These are phyloP conservation scores for Polyrhizophydium stewartii DNA, from an alignment of 371 early-diverging fungal genomes.

Conservation along the genomic window DNA sequence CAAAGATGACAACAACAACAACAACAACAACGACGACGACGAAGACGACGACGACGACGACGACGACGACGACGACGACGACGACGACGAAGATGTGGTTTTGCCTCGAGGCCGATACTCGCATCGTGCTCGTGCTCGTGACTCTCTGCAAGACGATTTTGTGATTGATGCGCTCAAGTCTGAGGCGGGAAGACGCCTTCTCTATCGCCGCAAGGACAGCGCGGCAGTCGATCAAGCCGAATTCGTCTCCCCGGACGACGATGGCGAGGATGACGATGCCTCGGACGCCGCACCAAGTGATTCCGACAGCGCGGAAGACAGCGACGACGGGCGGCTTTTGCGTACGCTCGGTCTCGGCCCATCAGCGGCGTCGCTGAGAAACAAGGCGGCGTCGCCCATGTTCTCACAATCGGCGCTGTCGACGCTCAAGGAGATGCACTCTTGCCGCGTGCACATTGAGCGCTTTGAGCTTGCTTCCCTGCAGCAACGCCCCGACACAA, in stretches of 20 bases:
- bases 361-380: not conserved
- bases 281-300: conserved; percentile 3
- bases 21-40: too few relatives aligned
- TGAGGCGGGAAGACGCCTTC: conserved; percentile 3
- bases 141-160: conserved; percentile 24
- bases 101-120: too few relatives aligned
- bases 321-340: conserved; percentile 1
- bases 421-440: not conserved
- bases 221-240: not conserved
- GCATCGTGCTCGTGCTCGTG: too few relatives aligned
- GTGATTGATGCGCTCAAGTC: conserved; percentile 37
- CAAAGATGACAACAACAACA: too few relatives aligned
- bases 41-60: too few relatives aligned
- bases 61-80: too few relatives aligned
- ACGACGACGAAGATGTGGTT: too few relatives aligned
- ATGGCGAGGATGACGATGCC: conserved; percentile 12
- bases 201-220: not conserved
- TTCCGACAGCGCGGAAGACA: conserved; percentile 6
- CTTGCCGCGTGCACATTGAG: not conserved
- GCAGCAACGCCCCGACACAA: not conserved
- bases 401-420: not conserved
- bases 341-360: not conserved
- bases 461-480: not conserved
- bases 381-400: not conserved
- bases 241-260: not conserved